phyloP scores from a whole-genome alignment of 257 asterid species.

The Datura wrightii region DNA sequence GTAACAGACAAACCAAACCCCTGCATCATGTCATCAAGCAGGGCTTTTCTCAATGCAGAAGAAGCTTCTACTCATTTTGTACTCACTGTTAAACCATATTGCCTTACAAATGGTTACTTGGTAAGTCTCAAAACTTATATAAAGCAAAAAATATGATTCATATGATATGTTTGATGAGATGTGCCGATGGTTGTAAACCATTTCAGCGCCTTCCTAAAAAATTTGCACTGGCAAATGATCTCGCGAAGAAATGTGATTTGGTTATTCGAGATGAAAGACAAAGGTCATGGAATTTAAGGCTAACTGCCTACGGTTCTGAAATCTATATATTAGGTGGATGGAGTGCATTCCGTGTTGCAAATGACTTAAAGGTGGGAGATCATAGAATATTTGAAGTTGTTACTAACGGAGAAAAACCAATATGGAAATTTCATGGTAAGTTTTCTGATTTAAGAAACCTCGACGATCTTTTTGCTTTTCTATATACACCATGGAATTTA shows the following conservation, averaged over 20 bases:
- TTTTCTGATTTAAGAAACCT: background rate
- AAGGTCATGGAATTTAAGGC: conserved; percentile 30
- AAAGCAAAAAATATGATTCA: background rate
- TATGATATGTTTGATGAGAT: background rate
- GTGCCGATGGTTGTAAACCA: background rate
- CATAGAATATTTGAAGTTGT: background rate
- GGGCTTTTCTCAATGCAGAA: background rate
- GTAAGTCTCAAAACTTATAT: background rate
- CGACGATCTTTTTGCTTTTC: background rate
- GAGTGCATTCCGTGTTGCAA: background rate
- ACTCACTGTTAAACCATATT: background rate
- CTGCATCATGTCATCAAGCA: background rate
- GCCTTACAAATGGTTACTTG: background rate
- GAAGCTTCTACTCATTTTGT: background rate
- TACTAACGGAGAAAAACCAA: background rate
- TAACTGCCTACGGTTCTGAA: background rate
- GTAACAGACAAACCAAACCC: conserved; percentile 19
- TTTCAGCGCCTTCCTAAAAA: conserved; percentile 11
- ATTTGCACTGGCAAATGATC: conserved; percentile 1
- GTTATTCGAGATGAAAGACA: background rate
- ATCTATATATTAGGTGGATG: conserved; percentile 14
- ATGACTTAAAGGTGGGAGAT: conserved; percentile 22
- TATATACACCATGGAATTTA: background rate
- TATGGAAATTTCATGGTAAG: conserved; percentile 11
- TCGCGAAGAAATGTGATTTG: background rate